Evolutionary conservation across 2,329 filamentous ascomycete species (phyloP), one percentile per base, ranked within the genome.

Genomic region (Ceratocystis huliohia): DNA sequence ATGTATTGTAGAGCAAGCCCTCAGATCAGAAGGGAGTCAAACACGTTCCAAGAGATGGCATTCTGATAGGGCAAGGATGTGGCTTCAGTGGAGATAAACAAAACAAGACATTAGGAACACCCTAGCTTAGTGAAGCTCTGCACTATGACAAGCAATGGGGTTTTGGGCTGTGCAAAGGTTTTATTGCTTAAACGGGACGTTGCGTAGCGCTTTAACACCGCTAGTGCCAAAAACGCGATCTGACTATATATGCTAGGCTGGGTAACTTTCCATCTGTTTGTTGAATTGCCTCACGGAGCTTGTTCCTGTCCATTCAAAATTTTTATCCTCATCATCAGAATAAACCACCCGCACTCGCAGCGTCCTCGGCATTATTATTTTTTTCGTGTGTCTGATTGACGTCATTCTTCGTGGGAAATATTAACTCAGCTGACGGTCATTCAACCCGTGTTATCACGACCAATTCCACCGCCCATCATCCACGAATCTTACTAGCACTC

Each of bases 1-100:
- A 17, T 41, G 61, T 10, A 30, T 22, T 46, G 61, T 45, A 63
- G 61, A 25, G 20, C 61, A 41, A 20, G 13, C 59, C n/a, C 33
- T 28, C 15, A 22, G 10, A 13, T 48, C 17, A 10, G 25, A 46
- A 48, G 61, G 44, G 61, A 63, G 25, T 50, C 7, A 25, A 48
- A 22, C 44, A 66, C 65, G 46, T 66, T 66, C 30, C 44, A 13
- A 22, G 33, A 44, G 45, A 63, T 66, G 33, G 65, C 28, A 15
- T 44, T 66, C 5, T 66, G 44, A 66, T 66, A 66, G 65, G 65
- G 37, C 59, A 48, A 63, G 56, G 56, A 20, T 59, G 22, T 17
- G 25, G 28, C 56, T 59, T 59, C 56, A 37, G 56, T 59, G 56
- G 56, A 37, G 28, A 33, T n/a, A 3, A n/a, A 17, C 17, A 41